Percentiles rank a stretch among this genome's conserved stretches.
Conservation (phyloP, 2,329 filamentous ascomycete genomes). For the Byssoonygena ceratinophila region DNA sequence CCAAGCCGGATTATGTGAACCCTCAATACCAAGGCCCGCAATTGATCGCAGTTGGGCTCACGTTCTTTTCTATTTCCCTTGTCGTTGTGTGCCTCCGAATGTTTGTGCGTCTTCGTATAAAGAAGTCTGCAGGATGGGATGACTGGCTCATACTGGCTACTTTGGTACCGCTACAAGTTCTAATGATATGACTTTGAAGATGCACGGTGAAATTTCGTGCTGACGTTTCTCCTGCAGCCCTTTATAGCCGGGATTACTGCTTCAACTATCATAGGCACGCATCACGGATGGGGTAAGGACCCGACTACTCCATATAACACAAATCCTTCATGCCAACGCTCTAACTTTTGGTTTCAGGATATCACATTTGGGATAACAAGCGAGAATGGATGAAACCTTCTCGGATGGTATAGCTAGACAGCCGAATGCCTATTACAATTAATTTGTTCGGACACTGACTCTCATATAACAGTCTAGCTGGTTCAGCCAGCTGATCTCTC, state of each 20-base stretch:
- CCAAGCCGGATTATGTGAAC: conserved; percentile 25
- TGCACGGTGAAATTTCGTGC: not conserved
- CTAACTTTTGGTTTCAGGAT: conserved; percentile 4
- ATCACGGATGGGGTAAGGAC: conserved; percentile 18
- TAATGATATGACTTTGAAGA: not conserved
- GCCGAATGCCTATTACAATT: not conserved
- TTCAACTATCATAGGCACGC: conserved; percentile 14
- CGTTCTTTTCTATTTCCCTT: conserved; percentile 20
- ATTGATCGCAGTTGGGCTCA: conserved; percentile 21
- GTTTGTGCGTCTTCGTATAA: conserved; percentile 17
- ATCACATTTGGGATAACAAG: conserved; percentile 18
- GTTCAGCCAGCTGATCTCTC: conserved; percentile 15
- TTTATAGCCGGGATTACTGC: conserved; percentile 12
- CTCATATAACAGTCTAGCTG: conserved; percentile 14
- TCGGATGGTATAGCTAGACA: conserved; percentile 12
- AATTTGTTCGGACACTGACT: not conserved
- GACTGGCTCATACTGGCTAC: conserved; percentile 18
- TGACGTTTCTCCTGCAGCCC: conserved; percentile 11
- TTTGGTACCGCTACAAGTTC: conserved; percentile 12
- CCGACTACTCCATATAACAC: not conserved
- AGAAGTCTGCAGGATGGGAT: conserved; percentile 16
- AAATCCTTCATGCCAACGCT: not conserved
- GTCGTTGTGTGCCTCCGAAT: conserved; percentile 19
- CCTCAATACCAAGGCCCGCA: conserved; percentile 22
- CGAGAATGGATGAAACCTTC: conserved; percentile 9